These are phyloP conservation scores for Calonectria pauciramosa DNA, from an alignment of 2,329 filamentous ascomycete species.

Conservation along the genomic window DNA sequence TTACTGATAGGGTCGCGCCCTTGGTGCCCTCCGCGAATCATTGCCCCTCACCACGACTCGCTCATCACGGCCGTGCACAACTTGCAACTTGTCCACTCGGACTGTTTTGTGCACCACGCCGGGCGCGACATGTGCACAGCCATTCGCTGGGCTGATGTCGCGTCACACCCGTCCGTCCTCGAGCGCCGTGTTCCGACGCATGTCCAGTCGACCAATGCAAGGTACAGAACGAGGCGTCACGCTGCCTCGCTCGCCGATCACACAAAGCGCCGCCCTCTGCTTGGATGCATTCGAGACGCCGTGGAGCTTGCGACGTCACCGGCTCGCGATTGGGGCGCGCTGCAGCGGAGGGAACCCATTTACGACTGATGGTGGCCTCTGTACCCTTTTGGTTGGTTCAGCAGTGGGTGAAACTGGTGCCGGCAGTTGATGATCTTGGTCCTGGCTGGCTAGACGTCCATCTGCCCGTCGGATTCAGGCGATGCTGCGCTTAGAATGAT, in stretches of 20 bases:
- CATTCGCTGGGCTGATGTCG: constrained; percentile 47
- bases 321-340: constrained; percentile 24
- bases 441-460: neutral
- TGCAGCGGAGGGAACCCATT: constrained; percentile 33
- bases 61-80: constrained; percentile 42
- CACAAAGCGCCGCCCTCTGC: constrained; percentile 33
- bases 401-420: constrained; percentile 19
- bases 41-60: constrained; percentile 38
- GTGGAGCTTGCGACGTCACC: constrained; percentile 43
- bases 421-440: constrained; percentile 24
- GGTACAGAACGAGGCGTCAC: constrained; percentile 42
- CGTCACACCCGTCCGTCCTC: constrained; percentile 45
- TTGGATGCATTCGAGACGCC: constrained; percentile 34
- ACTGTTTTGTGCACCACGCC: constrained; percentile 41
- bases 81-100: constrained; percentile 41
- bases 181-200: constrained; percentile 38
- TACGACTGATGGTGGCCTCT: constrained; percentile 28
- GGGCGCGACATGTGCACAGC: constrained; percentile 46
- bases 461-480: neutral
- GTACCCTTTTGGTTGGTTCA: constrained; percentile 34
- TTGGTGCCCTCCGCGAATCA: constrained; percentile 38
- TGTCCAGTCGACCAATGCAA: constrained; percentile 43
- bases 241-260: constrained; percentile 40
- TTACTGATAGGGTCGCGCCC: constrained; percentile 47
- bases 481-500: constrained; percentile 11